Conservation (phyloP, 163 green algal genomes). For the Chlamydomonas reinhardtii region DNA sequence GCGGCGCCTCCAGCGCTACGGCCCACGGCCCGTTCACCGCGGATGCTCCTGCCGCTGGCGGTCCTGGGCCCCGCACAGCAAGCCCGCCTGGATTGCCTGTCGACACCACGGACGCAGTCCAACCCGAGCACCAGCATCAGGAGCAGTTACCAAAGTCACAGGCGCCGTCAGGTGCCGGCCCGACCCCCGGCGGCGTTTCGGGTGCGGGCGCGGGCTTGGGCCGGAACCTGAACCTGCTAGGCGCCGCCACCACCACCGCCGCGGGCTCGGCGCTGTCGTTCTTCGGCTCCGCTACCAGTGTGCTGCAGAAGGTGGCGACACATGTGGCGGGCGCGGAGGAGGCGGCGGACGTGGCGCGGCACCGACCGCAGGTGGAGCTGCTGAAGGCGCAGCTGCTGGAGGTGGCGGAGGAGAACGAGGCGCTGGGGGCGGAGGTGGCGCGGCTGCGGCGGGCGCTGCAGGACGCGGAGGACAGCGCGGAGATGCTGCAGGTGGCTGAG, state of each 20-base stretch:
- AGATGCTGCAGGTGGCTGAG: slow-evolving; percentile 32
- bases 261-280: slow-evolving; percentile 13
- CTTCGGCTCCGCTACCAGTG: slow-evolving; percentile 28
- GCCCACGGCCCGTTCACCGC: no score
- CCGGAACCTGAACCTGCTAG: slow-evolving; percentile 14
- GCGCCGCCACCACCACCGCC: slow-evolving; percentile 1
- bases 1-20: no score
- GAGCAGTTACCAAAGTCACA: no score
- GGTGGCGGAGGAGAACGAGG: slow-evolving; percentile 42
- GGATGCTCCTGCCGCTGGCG: no score
- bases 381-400: slow-evolving; percentile 53
- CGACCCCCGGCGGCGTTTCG: no score
- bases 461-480: slow-evolving; percentile 38
- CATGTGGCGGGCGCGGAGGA: slow-evolving; percentile 51
- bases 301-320: slow-evolving; percentile 55
- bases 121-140: no score
- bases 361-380: slow-evolving; percentile 39
- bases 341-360: slow-evolving; percentile 24
- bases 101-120: no score
- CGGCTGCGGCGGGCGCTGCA: slow-evolving; percentile 36
- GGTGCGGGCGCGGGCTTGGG: not conserved
- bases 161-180: no score
- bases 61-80: no score
- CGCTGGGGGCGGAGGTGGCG: slow-evolving; percentile 24
- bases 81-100: no score